Percentiles rank a stretch among this genome's conserved stretches.
These are phyloP conservation scores for Panaeolus cyanescens DNA, from an alignment of 768 basidiomycete genomes.

Conservation along the genomic window DNA sequence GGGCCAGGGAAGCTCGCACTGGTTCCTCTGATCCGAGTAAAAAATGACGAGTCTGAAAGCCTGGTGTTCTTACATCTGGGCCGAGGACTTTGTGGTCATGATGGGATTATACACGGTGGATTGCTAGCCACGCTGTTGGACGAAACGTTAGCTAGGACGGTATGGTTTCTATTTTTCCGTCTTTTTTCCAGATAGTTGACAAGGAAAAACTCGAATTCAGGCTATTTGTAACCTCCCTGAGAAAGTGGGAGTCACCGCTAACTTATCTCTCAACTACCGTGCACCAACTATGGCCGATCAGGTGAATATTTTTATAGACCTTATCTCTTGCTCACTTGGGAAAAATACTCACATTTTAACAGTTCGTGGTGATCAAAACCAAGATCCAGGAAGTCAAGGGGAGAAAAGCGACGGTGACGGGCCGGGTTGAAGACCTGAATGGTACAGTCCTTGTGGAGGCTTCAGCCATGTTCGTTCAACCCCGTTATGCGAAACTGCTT, in stretches of 20 bases:
- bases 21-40: constrained; percentile 73
- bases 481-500: constrained; percentile 81
- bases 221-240: constrained; percentile 86
- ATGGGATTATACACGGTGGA: constrained; percentile 95
- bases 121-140: constrained; percentile 89
- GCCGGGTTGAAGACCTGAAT: constrained; percentile 75
- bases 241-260: constrained; percentile 92
- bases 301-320: constrained; percentile 33
- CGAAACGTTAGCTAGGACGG: constrained; percentile 80
- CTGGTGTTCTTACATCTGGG: constrained; percentile 81
- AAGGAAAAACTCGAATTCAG: constrained; percentile 35
- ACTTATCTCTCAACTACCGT: constrained; percentile 76
- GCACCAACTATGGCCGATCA: constrained; percentile 91
- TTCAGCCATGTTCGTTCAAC: constrained; percentile 81
- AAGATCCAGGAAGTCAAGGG: constrained; percentile 68
- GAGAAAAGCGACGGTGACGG: constrained; percentile 74
- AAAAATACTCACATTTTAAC: constrained; percentile 5
- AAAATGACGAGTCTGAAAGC: constrained; percentile 75
- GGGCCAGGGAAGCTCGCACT: constrained; percentile 88
- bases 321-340: not conserved
- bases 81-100: constrained; percentile 85
- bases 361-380: constrained; percentile 87
- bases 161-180: constrained; percentile 27
- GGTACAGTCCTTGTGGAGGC: constrained; percentile 86
- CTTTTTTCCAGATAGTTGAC: not conserved